These are phyloP conservation scores for Didymella pinodella DNA, from an alignment of 2,329 filamentous ascomycete genomes.

Conservation along the genomic window DNA sequence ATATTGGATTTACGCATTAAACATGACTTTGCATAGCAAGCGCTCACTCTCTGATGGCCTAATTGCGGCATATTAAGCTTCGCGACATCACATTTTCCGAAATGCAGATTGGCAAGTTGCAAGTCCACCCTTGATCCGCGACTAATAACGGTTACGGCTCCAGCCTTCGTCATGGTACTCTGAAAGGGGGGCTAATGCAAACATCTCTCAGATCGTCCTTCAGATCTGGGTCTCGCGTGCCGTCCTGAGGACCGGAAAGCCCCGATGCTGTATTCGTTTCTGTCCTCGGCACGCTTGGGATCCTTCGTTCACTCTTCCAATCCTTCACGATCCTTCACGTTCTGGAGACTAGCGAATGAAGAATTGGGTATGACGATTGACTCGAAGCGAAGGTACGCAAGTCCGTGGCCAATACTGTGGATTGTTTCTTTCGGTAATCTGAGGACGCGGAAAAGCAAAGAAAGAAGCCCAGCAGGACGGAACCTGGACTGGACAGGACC, in stretches of 20 bases:
- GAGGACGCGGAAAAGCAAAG: slow-evolving; percentile 13
- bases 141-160: background rate
- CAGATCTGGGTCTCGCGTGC: background rate
- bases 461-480: slow-evolving; percentile 2
- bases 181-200: background rate
- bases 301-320: slow-evolving; percentile 9
- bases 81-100: background rate
- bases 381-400: background rate
- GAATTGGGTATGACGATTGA: background rate
- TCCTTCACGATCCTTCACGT: background rate
- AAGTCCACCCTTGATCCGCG: background rate
- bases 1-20: background rate
- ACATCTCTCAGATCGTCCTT: background rate
- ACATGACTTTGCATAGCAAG: background rate
- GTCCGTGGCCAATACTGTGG: background rate
- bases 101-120: background rate
- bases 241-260: background rate
- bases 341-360: background rate
- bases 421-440: slow-evolving; percentile 5
- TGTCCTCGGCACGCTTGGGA: background rate
- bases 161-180: background rate
- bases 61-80: background rate
- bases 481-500: background rate
- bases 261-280: slow-evolving; percentile 1
- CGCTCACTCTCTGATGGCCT: background rate